Evolutionary conservation across 495 filamentous ascomycete genomes (phyloP).

Genomic region (Aspergillus baeticus): DNA sequence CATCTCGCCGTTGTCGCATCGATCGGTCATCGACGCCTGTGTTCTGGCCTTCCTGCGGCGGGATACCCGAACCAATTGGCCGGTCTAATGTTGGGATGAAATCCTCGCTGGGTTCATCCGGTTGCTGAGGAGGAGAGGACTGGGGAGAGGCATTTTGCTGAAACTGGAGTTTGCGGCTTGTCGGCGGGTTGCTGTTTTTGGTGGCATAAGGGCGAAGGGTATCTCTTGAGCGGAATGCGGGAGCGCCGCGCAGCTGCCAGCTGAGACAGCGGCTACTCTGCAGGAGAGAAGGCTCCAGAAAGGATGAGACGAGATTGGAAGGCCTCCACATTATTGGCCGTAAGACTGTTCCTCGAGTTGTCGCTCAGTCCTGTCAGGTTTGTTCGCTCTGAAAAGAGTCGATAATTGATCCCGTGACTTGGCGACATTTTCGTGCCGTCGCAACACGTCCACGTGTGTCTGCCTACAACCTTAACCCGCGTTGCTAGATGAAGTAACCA

Average conservation of each 20-base stretch:
- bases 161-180: conserved; percentile 25
- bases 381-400: conserved; percentile 4
- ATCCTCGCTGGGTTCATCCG: conserved; percentile 48
- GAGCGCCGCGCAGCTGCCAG: conserved; percentile 39
- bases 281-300: conserved; percentile 27
- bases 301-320: conserved; percentile 16
- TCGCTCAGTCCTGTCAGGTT: not conserved
- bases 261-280: conserved; percentile 35
- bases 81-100: conserved; percentile 68
- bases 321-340: conserved; percentile 36
- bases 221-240: conserved; percentile 22
- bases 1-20: conserved; percentile 66
- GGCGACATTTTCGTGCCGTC: conserved; percentile 35
- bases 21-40: conserved; percentile 69
- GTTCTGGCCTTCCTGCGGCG: conserved; percentile 76
- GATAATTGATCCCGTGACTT: conserved; percentile 37
- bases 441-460: conserved; percentile 24
- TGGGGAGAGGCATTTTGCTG: conserved; percentile 31
- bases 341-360: not conserved
- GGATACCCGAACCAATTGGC: conserved; percentile 75
- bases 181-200: conserved; percentile 16
- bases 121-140: conserved; percentile 10
- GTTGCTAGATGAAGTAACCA: not conserved
- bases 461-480: conserved; percentile 18
- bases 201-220: conserved; percentile 35